Conservation (phyloP, 352 stramenopile genomes). For the Globisporangium ultimum region DNA sequence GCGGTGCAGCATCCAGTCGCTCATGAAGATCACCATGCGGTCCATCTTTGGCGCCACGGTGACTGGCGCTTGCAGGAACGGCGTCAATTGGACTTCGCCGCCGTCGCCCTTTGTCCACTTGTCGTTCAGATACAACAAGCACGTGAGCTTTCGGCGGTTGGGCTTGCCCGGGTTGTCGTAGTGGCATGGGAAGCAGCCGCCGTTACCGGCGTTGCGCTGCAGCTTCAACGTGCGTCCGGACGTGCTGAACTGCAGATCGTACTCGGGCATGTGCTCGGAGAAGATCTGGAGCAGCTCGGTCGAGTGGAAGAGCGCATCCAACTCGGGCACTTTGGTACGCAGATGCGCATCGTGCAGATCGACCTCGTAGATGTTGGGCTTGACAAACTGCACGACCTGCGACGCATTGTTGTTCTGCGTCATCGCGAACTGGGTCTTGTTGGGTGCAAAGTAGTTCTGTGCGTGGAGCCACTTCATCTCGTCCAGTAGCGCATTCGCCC, state of each 20-base stretch:
- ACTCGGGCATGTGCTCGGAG: constrained; percentile 45
- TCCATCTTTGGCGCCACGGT: constrained; percentile 71
- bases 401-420: constrained; percentile 27
- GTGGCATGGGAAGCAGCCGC: constrained; percentile 78
- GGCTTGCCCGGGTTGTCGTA: constrained; percentile 80
- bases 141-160: constrained; percentile 78
- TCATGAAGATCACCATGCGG: constrained; percentile 56
- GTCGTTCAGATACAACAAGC: constrained; percentile 79
- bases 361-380: constrained; percentile 84
- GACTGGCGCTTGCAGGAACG: constrained; percentile 57
- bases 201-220: constrained; percentile 68
- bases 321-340: constrained; percentile 50
- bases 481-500: constrained; percentile 50
- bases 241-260: constrained; percentile 53
- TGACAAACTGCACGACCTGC: constrained; percentile 46
- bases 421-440: constrained; percentile 82
- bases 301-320: constrained; percentile 64
- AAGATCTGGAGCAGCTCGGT: constrained; percentile 49
- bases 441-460: constrained; percentile 56
- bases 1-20: constrained; percentile 64
- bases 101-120: constrained; percentile 59
- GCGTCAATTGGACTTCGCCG: constrained; percentile 73
- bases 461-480: constrained; percentile 63
- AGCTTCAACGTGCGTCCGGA: constrained; percentile 58
- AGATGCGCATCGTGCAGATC: constrained; percentile 69